Evolutionary conservation across 1,139 yeast genomes (phyloP), one percentile per base, ranked within the genome.

Genomic region (Protomyces arabidopsidicola): DNA sequence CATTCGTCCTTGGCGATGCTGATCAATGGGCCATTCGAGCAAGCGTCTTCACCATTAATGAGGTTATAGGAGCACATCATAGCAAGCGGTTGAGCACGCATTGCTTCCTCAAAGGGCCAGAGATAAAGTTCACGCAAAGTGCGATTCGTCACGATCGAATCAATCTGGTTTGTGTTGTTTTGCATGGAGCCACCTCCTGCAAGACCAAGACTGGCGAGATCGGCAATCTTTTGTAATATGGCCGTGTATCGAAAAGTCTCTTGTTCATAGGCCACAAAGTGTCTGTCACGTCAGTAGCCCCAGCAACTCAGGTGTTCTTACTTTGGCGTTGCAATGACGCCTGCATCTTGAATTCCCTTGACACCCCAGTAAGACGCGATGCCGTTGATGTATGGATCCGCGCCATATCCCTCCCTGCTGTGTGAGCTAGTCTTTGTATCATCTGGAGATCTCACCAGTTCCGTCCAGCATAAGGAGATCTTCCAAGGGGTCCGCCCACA

Each of bases 401-500:
- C 88, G 18, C 84, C 76, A 72, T 81, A 84, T 45, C 84, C 79
- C 72, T 84, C 88, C 59, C 59, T 55, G 50, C 5, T 3, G 12
- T 20, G 8, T 20, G 36, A 27, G 31, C 31, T 27, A 27, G 4
- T 5, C 9, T 27, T 8, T 8, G 31, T 8, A 8, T 3, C 31
- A 27, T 27, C 6, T 1, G 1, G 31, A 27, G 31, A 27, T 5
- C 45, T 6, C 1, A 55, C 70, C 84, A 84, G 0, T 83, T 82
- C 65, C 88, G 75, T n/a, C 88, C 88, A 27, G 87, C 87, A 45
- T 82, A 73, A 4, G 88, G 88, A 38, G 81, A 79, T 67, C 88
- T 77, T 60, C 81, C 85, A 70, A 81, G 81, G 8, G 61, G 55
- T 8, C 61, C 61, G 72, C 82, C 82, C 65, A 80, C 76, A 12